Base-by-base conservation (phyloP, 345 rosid genomes). In the Citrus reticulata region DNA sequence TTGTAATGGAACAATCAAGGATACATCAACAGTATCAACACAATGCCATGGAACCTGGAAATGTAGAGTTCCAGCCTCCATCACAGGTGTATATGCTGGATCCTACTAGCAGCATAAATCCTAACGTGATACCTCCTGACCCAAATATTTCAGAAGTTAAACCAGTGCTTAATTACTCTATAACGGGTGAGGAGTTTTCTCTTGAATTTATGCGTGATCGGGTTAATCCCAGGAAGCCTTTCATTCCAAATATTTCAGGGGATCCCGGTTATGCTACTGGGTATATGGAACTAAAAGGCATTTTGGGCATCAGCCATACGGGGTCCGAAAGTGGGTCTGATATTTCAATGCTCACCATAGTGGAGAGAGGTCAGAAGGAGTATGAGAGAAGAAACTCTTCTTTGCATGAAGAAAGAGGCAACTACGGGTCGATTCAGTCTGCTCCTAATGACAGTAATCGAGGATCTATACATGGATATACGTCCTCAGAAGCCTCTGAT, bases 101-200 rank as follows among this genome's bases (percentile, higher is more conserved):
- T 55, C 89, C 87, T 76, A 4, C 40, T 62, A 79, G 85, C 85
- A 83, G 86, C 81, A 78, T 83, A 70, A 84, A 81, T 78, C 57
- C 83, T 77, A 81, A 54, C 70, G 25, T 74, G 70, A 86, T 84
- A 60, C 89, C 86, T 80, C 86, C 82, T 74, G 87, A 85, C 60
- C 81, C 71, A 30, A 84, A 81, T 78, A 75, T 58, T 63, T 73
- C 90, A 3, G 97, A 88, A 86, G 92, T 82, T 77, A 92, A 89
- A 81, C 89, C 93, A 4, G 95, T 88, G 39, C 94, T 51, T 82
- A 89, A 91, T 84, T 93, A 63, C 85, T 95, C 98, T 70, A 89
- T 93, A 78, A 95, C 97, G 37, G 98, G 98, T 10, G 98, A 95
- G 86, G 98, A 95, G 82, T 95, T 95, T 72, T 86, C 97, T 83